Evolutionary conservation across 495 filamentous ascomycete species (phyloP).

Genomic region (Niebla homalea): DNA sequence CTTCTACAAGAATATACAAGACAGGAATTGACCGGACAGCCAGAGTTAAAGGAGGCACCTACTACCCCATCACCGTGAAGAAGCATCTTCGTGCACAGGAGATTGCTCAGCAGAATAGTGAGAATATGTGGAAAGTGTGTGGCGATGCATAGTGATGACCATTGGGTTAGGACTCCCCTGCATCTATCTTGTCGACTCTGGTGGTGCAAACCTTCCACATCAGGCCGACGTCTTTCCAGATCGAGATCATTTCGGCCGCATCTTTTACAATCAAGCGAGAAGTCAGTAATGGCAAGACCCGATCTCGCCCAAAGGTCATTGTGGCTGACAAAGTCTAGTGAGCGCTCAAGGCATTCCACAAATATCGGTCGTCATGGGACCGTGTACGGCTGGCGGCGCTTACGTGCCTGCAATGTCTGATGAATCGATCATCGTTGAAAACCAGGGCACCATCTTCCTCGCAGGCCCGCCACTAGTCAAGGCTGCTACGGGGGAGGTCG

Average conservation of each 20-base stretch:
- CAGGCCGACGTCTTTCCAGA: slow-evolving; percentile 97
- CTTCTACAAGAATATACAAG: not conserved
- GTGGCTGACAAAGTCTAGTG: slow-evolving; percentile 28
- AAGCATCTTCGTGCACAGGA: slow-evolving; percentile 91
- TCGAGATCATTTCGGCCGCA: slow-evolving; percentile 86
- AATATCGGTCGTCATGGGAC: slow-evolving; percentile 91
- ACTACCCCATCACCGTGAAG: slow-evolving; percentile 96
- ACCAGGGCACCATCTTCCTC: slow-evolving; percentile 92
- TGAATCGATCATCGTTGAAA: slow-evolving; percentile 89
- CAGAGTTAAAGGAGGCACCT: slow-evolving; percentile 91
- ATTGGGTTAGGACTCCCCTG: slow-evolving; percentile 47
- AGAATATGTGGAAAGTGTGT: not conserved
- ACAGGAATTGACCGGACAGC: not conserved
- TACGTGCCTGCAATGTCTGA: slow-evolving; percentile 97
- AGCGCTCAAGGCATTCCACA: slow-evolving; percentile 75
- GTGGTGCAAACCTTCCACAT: slow-evolving; percentile 89
- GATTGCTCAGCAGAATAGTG: slow-evolving; percentile 76
- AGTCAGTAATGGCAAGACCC: slow-evolving; percentile 32
- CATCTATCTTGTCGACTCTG: slow-evolving; percentile 93
- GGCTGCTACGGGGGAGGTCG: slow-evolving; percentile 88
- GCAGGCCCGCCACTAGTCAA: slow-evolving; percentile 93
- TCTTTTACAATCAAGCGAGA: slow-evolving; percentile 97
- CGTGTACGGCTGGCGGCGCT: slow-evolving; percentile 91
- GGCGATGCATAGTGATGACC: not conserved
- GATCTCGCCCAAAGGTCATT: not conserved